Base-by-base conservation (phyloP, 1,139 yeast genomes). In the Pichia sp. region DNA sequence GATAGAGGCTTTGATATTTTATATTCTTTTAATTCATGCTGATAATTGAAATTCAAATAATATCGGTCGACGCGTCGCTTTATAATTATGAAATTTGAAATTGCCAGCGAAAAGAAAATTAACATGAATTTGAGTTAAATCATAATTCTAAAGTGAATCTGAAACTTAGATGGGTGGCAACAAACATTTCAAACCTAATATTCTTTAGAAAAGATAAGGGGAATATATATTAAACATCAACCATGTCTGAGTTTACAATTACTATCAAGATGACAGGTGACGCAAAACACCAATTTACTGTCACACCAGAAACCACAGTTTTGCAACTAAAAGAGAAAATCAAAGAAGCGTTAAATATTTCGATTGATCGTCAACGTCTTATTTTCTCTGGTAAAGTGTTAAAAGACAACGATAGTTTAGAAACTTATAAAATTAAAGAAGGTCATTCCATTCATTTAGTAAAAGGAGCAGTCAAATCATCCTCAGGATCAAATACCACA, bases 341-440 rank as follows among this genome's bases (percentile, higher is more conserved):
- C 49, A 82, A 83, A 34, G 65, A 69, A 34, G 69, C 66, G 36
- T 70, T 88, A 10, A 81, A 78, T 31, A 74, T 89, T 44, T 83
- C 95, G 5, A 81, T 80, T 2, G 84, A 76, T 28, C 78, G 85
- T 55, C 97, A 90, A 67, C 75, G 97, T 51, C 75, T 92, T 64
- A 90, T 92, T 61, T 92, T 86, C 69, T 86, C 96, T 3, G 98
- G 98, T 38, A 84, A 92, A 60, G 96, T 92, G 40, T 76, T 92
- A 63, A 90, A 90, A 64, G 96, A 92, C 61, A 72, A 71, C 34
- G 95, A 89, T 58, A 77, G 86, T 9, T 68, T 92, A 9, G 81
- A 74, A 32, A 72, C 80, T 6, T 90, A 90, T 71, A 88, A 88
- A 66, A 79, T 92, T 60, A 86, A 86, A 65, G 71, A 77, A 46